phyloP scores from a whole-genome alignment of 78 protist species.

The Trichosphaerium sp. region DNA sequence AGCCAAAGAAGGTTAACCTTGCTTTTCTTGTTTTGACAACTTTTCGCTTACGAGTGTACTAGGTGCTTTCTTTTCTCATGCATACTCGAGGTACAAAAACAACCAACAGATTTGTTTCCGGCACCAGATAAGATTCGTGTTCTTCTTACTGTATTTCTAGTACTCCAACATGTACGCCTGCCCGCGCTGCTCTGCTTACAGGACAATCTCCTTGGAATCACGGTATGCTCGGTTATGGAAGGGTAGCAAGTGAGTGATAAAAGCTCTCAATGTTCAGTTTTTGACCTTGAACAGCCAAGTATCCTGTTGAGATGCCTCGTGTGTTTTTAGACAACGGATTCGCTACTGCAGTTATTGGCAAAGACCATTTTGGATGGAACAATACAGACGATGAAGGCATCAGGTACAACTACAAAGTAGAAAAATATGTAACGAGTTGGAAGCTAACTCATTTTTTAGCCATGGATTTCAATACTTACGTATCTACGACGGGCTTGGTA shows the following conservation, averaged over 20 bases:
- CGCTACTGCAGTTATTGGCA: conserved; percentile 4
- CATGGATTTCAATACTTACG: too few species aligned
- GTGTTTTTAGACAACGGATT: background rate
- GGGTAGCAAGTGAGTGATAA: background rate
- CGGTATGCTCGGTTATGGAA: conserved; percentile 16
- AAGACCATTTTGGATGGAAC: conserved; percentile 18
- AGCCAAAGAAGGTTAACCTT: too few species aligned
- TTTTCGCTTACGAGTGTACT: too few species aligned
- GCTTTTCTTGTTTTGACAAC: too few species aligned
- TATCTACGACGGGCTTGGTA: too few species aligned
- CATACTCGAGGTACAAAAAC: too few species aligned
- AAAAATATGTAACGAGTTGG: too few species aligned
- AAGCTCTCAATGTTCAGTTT: conserved; percentile 14
- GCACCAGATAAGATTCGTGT: too few species aligned
- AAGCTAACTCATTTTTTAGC: too few species aligned
- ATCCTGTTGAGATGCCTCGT: conserved; percentile 14
- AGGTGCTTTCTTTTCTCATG: too few species aligned
- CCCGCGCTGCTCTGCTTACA: conserved; percentile 10
- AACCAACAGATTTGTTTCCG: too few species aligned
- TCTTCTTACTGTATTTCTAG: too few species aligned
- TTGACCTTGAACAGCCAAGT: background rate
- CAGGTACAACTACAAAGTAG: background rate
- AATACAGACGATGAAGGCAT: background rate
- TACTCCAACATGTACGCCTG: conserved; percentile 15
- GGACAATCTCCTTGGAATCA: conserved; percentile 18